Evolutionary conservation across 1,139 yeast genomes (phyloP), one percentile per base, ranked within the genome.

Genomic region (Suhomyces yuchorum): DNA sequence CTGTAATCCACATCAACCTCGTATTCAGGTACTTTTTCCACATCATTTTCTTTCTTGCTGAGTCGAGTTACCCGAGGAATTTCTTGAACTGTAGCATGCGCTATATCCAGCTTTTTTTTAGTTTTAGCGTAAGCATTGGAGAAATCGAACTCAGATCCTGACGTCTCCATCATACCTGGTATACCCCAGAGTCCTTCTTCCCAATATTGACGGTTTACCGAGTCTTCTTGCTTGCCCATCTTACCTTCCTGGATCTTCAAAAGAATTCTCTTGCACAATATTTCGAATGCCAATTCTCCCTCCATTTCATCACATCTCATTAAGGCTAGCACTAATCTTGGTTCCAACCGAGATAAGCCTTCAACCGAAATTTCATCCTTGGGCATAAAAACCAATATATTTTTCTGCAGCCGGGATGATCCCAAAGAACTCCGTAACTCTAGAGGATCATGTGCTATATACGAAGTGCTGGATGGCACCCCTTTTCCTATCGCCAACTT

Each of bases 231-330:
- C 8, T 33, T 35, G 8, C 33, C 50, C 17, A 38, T 26, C 33
- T 45, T 50, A 3, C 33, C 44, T 15, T 55, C 58, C 32, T 53
- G 54, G 28, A 55, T 54, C 44, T 50, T 52, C 37, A 56, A 46
- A 32, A 56, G 47, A n/a, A 56, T 41, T 19, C 56, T 38, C 44
- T 56, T 56, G 52, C 56, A 47, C 46, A 52, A 40, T 30, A 56
- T 52, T 42, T 51, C 53, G 39, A 55, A 54, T 20, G 56, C 58
- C 22, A 52, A 34, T 32, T 48, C 46, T 4, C 59, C 59, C 42
- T 55, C 59, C 46, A 49, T 43, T 36, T 54, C 57, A 35, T 55
- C 57, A 26, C 51, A 40, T 24, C 50, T 36, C 59, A 56, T 50
- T 37, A 53, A 49, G 8, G 56, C 49, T 23, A 53, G 22, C 3